Evolutionary conservation across 148 eudicot genomes (phyloP).

Genomic region (Cornus suecica): DNA sequence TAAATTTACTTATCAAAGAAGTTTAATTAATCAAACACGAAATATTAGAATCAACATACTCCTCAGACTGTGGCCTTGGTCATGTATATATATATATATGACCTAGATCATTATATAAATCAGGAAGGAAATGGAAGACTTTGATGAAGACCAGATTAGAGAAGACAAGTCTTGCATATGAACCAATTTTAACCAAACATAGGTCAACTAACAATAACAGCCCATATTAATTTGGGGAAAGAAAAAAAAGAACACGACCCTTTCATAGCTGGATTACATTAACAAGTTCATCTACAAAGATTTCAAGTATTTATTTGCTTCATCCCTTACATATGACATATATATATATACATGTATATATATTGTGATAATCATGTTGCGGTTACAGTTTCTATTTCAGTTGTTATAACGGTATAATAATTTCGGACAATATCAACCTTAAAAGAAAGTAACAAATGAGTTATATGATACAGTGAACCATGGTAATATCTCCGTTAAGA

Average conservation of each 20-base stretch:
- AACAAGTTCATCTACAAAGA: no score
- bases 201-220: neutral
- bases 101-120: neutral
- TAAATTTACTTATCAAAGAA: neutral
- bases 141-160: neutral
- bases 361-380: no score
- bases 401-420: no score
- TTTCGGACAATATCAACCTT: no score
- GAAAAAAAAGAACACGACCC: neutral
- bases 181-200: neutral
- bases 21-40: neutral
- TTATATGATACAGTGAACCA: no score
- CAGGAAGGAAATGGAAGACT: neutral
- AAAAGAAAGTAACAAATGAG: no score
- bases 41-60: neutral
- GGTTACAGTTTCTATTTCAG: no score
- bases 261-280: neutral
- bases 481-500: no score
- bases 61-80: neutral
- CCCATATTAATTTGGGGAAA: neutral
- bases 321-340: no score
- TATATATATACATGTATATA: no score
- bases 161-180: constrained; percentile 4
- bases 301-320: no score
- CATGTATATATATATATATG: neutral